These are phyloP conservation scores for Ophiostoma himal-ulmi DNA, from an alignment of 2,329 filamentous ascomycete species.

Conservation along the genomic window DNA sequence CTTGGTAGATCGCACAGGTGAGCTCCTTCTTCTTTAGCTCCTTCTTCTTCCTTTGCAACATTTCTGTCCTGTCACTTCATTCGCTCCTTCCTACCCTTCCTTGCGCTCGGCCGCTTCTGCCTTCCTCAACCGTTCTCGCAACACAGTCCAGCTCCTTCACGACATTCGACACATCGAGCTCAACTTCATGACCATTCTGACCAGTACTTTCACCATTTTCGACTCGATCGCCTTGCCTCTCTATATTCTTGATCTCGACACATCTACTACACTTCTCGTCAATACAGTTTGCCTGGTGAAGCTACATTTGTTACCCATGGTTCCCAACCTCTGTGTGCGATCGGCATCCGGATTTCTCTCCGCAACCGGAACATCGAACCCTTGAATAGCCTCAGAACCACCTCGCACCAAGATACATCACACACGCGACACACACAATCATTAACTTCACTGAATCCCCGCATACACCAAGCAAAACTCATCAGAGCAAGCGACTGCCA, in stretches of 20 bases:
- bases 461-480: background rate
- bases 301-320: background rate
- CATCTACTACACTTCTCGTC: background rate
- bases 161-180: background rate
- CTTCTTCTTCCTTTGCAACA: background rate
- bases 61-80: background rate
- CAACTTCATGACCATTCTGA: background rate
- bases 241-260: background rate
- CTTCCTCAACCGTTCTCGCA: background rate
- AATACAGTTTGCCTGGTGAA: too few relatives aligned
- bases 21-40: slow-evolving; percentile 3
- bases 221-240: background rate
- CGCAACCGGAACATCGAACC: background rate
- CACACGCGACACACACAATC: background rate
- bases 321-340: background rate
- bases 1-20: slow-evolving; percentile 5
- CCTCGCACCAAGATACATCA: background rate
- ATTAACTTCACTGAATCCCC: background rate
- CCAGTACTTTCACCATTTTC: background rate
- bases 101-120: background rate
- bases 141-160: background rate
- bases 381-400: background rate
- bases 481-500: background rate
- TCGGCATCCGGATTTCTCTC: background rate
- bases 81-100: background rate